Base-by-base conservation (phyloP, 495 filamentous ascomycete genomes). In the Polyplosphaeria fusca region DNA sequence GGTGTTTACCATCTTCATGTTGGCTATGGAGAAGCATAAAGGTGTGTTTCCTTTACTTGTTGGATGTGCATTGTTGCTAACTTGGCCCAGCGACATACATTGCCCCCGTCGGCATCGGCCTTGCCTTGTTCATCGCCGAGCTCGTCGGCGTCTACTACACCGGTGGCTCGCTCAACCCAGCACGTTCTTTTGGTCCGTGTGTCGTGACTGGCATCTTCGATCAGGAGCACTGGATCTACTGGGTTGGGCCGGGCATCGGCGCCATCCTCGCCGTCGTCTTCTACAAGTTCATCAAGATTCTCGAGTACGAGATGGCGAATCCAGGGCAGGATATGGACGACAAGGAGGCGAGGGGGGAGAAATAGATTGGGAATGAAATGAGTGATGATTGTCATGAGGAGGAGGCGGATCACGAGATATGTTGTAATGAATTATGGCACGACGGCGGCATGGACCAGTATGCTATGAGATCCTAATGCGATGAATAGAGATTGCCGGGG, bases 1-100 rank as follows among this genome's bases (percentile, higher is more conserved):
- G 39, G 81, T 89, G 7, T 82, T 91, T 52, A 82, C 87, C 3
- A 83, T 91, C 24, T 84, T 90, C 69, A 88, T 93, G 77, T 71
- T 91, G 46, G 88, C 88, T 2, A 83, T 83, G 23, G 87, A 91
- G 67, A 91, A 91, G 73, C 51, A 56, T 41, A 61, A 55, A 46
- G 56, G 49, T 58, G 32, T n/a, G 22, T 12, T 2, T 26, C 3
- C 23, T 18, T 12, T 38, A 37, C 39, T 35, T 41, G 20, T 22
- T 26, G 25, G 12, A 9, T 43, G 12, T 40, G 14, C 24, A 22
- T 14, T 45, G 18, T 18, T 47, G 85, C 66, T 84, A 86, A 50
- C 19, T 19, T 4, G 2, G 4, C 27, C 14, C n/a, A 67, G 82
- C 76, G 4, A 91, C 88, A 0, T 90, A 79, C 61, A 74, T 90